Conservation (phyloP, 345 rosid species). For the Populus tremula region DNA sequence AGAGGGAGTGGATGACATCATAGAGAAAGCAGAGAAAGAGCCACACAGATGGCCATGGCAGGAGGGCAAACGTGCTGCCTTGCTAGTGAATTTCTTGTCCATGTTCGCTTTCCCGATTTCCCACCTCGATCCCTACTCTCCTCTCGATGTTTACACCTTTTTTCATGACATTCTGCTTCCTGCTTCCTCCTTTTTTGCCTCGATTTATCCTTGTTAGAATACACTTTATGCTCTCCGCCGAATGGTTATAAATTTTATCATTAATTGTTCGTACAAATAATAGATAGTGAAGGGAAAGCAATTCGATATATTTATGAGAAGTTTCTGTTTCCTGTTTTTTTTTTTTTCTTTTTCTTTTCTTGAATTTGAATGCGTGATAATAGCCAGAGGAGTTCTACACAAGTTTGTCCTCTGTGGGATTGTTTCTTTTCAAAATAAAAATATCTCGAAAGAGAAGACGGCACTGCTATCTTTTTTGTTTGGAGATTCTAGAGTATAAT, state of each 20-base stretch:
- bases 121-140: conserved; percentile 18
- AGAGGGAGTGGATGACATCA: background rate
- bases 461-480: no score
- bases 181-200: background rate
- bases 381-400: no score
- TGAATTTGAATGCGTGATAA: no score
- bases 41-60: background rate
- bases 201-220: background rate
- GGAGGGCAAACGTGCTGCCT: background rate
- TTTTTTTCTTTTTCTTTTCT: no score
- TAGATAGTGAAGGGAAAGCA: background rate
- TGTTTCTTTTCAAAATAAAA: no score
- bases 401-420: no score
- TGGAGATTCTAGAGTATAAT: no score
- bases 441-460: no score
- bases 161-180: background rate
- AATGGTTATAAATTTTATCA: background rate
- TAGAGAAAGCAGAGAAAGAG: background rate
- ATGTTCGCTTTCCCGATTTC: conserved; percentile 10
- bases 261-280: background rate
- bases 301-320: no score
- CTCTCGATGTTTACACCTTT: background rate
- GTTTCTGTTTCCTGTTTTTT: no score
- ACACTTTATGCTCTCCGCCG: background rate
- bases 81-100: background rate